Conservation (phyloP, 108 stramenopile species). For the Halocafeteria seosinensis region DNA sequence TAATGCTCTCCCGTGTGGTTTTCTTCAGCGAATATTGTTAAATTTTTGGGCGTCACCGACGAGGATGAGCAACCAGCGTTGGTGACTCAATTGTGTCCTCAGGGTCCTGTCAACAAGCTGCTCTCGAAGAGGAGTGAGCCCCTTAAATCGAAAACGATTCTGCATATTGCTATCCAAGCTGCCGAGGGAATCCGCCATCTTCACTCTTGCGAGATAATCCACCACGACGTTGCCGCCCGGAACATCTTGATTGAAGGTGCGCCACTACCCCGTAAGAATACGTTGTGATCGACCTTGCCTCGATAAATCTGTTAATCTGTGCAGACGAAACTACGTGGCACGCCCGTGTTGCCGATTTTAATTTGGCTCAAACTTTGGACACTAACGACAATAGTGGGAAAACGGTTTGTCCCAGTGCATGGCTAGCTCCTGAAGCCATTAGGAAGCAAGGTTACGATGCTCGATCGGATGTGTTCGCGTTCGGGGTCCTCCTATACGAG, state of each 20-base stretch:
- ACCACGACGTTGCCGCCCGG: conserved; percentile 25
- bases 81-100: too few species aligned
- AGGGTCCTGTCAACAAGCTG: too few species aligned
- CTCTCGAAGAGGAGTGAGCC: too few species aligned
- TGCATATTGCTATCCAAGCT: conserved; percentile 12
- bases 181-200: conserved; percentile 13
- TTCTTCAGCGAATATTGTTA: too few species aligned
- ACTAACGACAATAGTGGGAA: conserved; percentile 15
- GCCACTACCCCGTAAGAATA: background rate
- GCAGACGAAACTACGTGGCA: background rate
- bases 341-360: background rate
- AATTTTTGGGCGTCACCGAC: too few species aligned
- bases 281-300: too few species aligned
- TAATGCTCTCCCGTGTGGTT: too few species aligned
- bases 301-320: too few species aligned
- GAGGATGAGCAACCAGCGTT: too few species aligned
- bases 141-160: background rate
- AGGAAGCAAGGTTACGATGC: background rate
- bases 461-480: conserved; percentile 17
- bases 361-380: too few species aligned
- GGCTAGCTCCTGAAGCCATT: conserved; percentile 26
- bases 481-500: conserved; percentile 21
- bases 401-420: conserved; percentile 18
- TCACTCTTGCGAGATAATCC: conserved; percentile 18
- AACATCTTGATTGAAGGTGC: conserved; percentile 24